Conservation (phyloP, 2,329 filamentous ascomycete genomes). For the Rhinocladiella similis region DNA sequence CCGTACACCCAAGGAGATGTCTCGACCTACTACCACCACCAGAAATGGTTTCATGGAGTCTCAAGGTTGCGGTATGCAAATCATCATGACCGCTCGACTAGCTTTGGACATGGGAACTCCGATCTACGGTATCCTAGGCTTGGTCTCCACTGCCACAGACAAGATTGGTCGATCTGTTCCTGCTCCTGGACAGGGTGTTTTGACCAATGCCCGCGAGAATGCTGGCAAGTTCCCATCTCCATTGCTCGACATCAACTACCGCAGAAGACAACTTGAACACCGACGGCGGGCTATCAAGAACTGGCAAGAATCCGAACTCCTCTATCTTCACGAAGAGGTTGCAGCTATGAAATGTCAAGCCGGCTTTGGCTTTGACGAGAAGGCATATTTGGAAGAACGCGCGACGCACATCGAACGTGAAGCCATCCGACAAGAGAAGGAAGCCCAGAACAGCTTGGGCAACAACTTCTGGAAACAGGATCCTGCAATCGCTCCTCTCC, state of each 20-base stretch:
- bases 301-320: slow-evolving; percentile 92
- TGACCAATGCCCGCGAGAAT: slow-evolving; percentile 91
- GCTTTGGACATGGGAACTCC: slow-evolving; percentile 98
- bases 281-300: slow-evolving; percentile 92
- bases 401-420: slow-evolving; percentile 84
- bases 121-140: slow-evolving; percentile 89
- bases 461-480: slow-evolving; percentile 99
- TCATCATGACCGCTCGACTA: slow-evolving; percentile 96
- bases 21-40: slow-evolving; percentile 92
- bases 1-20: slow-evolving; percentile 96
- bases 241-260: slow-evolving; percentile 95
- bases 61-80: slow-evolving; percentile 95
- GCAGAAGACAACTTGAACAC: slow-evolving; percentile 88
- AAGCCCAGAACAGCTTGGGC: slow-evolving; percentile 86
- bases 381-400: slow-evolving; percentile 83
- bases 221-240: slow-evolving; percentile 91
- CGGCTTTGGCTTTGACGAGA: slow-evolving; percentile 70
- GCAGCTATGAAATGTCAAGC: slow-evolving; percentile 83
- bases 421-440: slow-evolving; percentile 86
- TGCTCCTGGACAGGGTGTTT: slow-evolving; percentile 92
- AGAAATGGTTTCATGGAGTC: slow-evolving; percentile 99
- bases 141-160: slow-evolving; percentile 95
- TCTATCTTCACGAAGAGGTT: slow-evolving; percentile 90
- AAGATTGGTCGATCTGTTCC: slow-evolving; percentile 98
- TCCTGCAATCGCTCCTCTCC: slow-evolving; percentile 86